Percentiles rank a stretch among this genome's conserved stretches.
These are phyloP conservation scores for Arthroderma sp. DNA, from an alignment of 2,329 filamentous ascomycete genomes.

Conservation along the genomic window DNA sequence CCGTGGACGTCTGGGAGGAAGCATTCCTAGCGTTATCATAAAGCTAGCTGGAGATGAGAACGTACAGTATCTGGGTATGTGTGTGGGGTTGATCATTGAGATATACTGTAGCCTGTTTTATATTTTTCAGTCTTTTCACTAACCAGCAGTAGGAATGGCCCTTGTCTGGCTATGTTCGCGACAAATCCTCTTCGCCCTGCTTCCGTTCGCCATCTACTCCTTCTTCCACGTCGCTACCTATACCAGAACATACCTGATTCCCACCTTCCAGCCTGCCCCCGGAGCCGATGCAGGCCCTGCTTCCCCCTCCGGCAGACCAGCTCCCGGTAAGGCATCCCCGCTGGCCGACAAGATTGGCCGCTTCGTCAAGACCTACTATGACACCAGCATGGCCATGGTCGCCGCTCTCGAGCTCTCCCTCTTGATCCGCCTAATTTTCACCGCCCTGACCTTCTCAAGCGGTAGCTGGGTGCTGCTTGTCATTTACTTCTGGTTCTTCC, in stretches of 20 bases:
- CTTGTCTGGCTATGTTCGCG: constrained; percentile 87
- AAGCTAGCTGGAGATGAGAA: constrained; percentile 79
- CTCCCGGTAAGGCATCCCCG: constrained; percentile 41
- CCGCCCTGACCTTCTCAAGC: constrained; percentile 76
- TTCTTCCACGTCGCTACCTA: constrained; percentile 98
- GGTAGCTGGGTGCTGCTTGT: constrained; percentile 79
- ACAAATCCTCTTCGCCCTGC: constrained; percentile 78
- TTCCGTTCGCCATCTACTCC: constrained; percentile 94
- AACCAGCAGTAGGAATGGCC: constrained; percentile 57
- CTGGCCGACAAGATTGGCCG: constrained; percentile 72
- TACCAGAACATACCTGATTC: constrained; percentile 83
- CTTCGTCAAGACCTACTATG: constrained; percentile 98
- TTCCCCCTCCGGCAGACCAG: constrained; percentile 42
- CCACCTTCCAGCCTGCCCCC: constrained; percentile 62
- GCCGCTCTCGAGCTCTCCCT: constrained; percentile 76
- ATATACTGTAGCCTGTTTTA: neutral
- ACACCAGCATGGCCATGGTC: constrained; percentile 87
- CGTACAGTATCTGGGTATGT: constrained; percentile 87
- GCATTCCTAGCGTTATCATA: constrained; percentile 49
- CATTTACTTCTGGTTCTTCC: constrained; percentile 85
- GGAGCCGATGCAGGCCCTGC: constrained; percentile 42
- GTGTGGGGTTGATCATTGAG: constrained; percentile 12
- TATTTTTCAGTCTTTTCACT: no score
- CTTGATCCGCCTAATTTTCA: constrained; percentile 69
- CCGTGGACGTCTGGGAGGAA: constrained; percentile 60